Percentiles rank a stretch among this genome's conserved stretches.
Evolutionary conservation across 192 early-diverging fungal species (phyloP).

Genomic region (Martensiomyces pterosporus): DNA sequence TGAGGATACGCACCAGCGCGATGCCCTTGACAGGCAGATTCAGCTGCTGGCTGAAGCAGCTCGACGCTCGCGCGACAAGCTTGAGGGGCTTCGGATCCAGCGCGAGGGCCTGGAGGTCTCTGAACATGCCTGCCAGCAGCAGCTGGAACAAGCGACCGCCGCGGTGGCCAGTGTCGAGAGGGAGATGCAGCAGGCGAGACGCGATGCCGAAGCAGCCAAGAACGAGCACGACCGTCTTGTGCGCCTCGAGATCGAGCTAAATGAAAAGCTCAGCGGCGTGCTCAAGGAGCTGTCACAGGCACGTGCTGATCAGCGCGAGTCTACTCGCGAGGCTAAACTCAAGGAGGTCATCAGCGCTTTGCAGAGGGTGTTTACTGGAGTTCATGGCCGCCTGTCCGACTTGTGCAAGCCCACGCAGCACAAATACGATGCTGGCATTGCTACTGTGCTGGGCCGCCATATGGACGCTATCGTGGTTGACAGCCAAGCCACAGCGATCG

Average conservation of each 20-base stretch:
- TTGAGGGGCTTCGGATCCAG: conserved; percentile 49
- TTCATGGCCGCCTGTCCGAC: conserved; percentile 85
- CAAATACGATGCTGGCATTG: conserved; percentile 83
- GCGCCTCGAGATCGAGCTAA: conserved; percentile 63
- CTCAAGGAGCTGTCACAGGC: conserved; percentile 76
- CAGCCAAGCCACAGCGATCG: conserved; percentile 83
- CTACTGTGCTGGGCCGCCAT: conserved; percentile 84
- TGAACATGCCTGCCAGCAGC: conserved; percentile 39
- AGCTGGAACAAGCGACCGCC: conserved; percentile 24
- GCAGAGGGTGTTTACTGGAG: conserved; percentile 83
- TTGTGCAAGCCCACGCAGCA: conserved; percentile 90
- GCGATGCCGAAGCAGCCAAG: conserved; percentile 58
- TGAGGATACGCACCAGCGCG: conserved; percentile 64
- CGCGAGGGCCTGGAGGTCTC: conserved; percentile 26
- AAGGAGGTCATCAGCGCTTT: conserved; percentile 74
- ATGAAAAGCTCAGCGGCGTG: conserved; percentile 79
- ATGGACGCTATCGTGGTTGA: conserved; percentile 96
- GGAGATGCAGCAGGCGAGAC: conserved; percentile 52
- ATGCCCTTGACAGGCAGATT: conserved; percentile 61
- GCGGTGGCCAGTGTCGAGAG: conserved; percentile 19
- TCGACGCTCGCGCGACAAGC: conserved; percentile 55
- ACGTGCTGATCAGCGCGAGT: conserved; percentile 77
- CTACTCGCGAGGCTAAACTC: conserved; percentile 71
- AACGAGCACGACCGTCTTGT: conserved; percentile 63
- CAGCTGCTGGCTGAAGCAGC: conserved; percentile 57